A percentile compares a stretch with the other conserved stretches of the same genome.
Evolutionary conservation across 495 filamentous ascomycete genomes (phyloP).

Genomic region (Neurospora sp.): DNA sequence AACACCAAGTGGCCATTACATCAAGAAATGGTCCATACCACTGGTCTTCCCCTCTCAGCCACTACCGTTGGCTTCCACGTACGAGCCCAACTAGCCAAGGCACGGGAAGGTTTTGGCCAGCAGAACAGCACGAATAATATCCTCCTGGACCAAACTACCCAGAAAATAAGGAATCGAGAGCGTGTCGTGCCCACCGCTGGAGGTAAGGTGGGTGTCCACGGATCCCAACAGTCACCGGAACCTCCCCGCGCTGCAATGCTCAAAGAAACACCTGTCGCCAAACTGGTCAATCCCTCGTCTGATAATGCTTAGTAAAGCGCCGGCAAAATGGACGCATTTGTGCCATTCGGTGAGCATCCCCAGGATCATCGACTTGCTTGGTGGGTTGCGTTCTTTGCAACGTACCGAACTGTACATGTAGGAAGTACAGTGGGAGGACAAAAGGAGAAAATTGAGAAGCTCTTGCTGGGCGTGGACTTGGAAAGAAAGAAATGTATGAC

Average conservation of each 20-base stretch:
- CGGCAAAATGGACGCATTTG: rapidly evolving
- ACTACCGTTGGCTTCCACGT: not conserved
- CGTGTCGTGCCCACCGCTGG: too few relatives aligned
- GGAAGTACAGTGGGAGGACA: not conserved
- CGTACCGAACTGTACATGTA: not conserved
- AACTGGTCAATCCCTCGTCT: not conserved
- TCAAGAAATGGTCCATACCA: too few relatives aligned
- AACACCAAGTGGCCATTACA: too few relatives aligned
- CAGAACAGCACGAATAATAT: too few relatives aligned
- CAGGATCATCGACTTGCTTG: not conserved
- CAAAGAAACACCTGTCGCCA: not conserved
- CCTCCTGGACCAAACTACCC: too few relatives aligned
- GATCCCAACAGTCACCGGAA: not conserved
- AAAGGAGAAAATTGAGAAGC: too few relatives aligned
- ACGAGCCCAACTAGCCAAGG: not conserved
- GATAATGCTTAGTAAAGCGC: not conserved
- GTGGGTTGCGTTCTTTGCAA: not conserved
- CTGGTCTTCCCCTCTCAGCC: not conserved
- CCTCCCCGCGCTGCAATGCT: not conserved
- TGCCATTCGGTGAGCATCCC: not conserved
- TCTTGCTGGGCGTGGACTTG: too few relatives aligned
- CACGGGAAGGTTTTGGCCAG: too few relatives aligned
- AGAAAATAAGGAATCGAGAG: too few relatives aligned
- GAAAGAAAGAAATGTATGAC: too few relatives aligned
- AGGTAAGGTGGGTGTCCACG: not conserved